Conservation (phyloP, 306 rosid genomes). For the Chamaecrista fasciculata region DNA sequence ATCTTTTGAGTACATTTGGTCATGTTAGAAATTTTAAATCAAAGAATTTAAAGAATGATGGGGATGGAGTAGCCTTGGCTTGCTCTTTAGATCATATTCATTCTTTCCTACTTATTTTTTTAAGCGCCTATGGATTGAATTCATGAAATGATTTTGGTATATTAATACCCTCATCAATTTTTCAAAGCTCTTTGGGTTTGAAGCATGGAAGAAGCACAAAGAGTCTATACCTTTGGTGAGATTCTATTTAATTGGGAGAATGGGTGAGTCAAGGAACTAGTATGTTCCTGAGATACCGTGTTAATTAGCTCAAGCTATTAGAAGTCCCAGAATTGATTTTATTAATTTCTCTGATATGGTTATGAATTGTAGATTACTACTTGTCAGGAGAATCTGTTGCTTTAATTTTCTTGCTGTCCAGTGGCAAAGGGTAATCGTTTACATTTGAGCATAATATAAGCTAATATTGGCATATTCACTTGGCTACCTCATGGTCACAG, state of each 20-base stretch:
- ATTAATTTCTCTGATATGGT: too few relatives aligned
- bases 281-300: not conserved
- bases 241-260: not conserved
- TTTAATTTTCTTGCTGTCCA: not conserved
- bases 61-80: not conserved
- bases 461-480: not conserved
- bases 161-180: not conserved
- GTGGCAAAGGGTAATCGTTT: too few relatives aligned
- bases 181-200: not conserved
- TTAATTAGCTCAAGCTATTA: too few relatives aligned
- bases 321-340: too few relatives aligned
- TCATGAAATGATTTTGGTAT: not conserved
- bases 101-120: not conserved
- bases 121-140: not conserved
- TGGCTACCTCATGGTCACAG: not conserved
- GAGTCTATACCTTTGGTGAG: not conserved
- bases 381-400: not conserved
- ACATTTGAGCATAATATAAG: not conserved
- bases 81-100: not conserved
- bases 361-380: not conserved
- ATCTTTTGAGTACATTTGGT: not conserved
- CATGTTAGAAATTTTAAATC: not conserved
- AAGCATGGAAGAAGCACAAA: not conserved
- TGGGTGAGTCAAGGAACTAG: not conserved
- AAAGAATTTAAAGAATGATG: not conserved